Conservation (phyloP, 2,329 filamentous ascomycete species). For the Trichoderma atrobrunneum region DNA sequence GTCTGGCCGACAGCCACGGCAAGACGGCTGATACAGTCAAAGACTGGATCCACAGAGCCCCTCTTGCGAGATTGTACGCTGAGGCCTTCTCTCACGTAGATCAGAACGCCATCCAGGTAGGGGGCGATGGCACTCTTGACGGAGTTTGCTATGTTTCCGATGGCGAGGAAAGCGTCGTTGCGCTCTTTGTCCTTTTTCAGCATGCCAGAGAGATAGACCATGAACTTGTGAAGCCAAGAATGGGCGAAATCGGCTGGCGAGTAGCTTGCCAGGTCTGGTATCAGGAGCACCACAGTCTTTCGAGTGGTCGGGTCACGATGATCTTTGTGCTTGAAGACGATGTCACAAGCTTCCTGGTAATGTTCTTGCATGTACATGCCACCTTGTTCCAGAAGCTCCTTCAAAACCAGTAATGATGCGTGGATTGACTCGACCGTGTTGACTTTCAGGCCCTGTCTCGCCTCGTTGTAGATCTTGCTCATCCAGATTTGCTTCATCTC, state of each 20-base stretch:
- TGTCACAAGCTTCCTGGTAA: conserved; percentile 89
- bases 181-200: conserved; percentile 93
- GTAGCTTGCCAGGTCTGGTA: conserved; percentile 90
- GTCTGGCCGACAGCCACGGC: conserved; percentile 94
- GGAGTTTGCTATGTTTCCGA: conserved; percentile 93
- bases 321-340: conserved; percentile 88
- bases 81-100: conserved; percentile 89
- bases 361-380: conserved; percentile 99
- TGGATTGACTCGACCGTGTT: conserved; percentile 86
- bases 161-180: conserved; percentile 91
- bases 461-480: conserved; percentile 84
- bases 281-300: conserved; percentile 84
- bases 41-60: conserved; percentile 73
- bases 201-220: conserved; percentile 92
- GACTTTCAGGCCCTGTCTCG: conserved; percentile 72
- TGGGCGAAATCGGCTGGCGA: conserved; percentile 86
- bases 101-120: conserved; percentile 89
- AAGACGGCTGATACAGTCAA: conserved; percentile 95
- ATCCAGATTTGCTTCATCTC: conserved; percentile 86
- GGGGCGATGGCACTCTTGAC: conserved; percentile 93
- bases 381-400: conserved; percentile 88
- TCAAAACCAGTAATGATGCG: conserved; percentile 88
- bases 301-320: conserved; percentile 85
- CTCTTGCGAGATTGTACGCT: conserved; percentile 70
- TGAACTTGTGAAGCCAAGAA: conserved; percentile 88